Conservation (phyloP, 441 rosid genomes). For the Jatropha multifida region DNA sequence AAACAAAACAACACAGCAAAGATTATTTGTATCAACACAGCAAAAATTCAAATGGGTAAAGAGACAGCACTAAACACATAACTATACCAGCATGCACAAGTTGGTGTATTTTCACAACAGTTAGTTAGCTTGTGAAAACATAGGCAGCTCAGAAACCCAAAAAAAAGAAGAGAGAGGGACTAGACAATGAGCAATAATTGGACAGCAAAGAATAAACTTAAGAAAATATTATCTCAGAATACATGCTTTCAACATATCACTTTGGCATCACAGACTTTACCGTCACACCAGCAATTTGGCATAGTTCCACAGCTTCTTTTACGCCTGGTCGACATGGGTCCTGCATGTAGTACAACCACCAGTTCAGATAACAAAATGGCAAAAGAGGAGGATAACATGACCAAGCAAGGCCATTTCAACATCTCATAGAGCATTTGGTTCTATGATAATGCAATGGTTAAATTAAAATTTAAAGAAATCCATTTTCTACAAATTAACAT, state of each 20-base stretch:
- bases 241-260: neutral
- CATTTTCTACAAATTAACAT: neutral
- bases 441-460: too few species aligned
- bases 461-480: too few species aligned
- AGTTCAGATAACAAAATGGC: neutral
- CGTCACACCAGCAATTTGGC: constrained; percentile 93
- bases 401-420: too few species aligned
- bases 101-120: neutral
- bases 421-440: too few species aligned
- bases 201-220: neutral
- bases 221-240: neutral
- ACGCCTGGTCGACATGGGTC: constrained; percentile 96
- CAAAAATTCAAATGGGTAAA: neutral
- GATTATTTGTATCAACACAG: neutral
- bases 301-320: constrained; percentile 67
- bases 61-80: neutral
- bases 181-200: neutral
- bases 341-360: constrained; percentile 42
- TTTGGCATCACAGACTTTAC: constrained; percentile 31
- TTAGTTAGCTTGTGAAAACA: neutral
- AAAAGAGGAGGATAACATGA: too few species aligned
- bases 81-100: neutral
- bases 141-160: neutral
- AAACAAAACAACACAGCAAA: neutral
- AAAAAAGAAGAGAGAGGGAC: too few species aligned